A percentile compares a stretch with the other conserved stretches of the same genome.
Evolutionary conservation across 129 eudicot genomes (phyloP).

Genomic region (Arctium minus): DNA sequence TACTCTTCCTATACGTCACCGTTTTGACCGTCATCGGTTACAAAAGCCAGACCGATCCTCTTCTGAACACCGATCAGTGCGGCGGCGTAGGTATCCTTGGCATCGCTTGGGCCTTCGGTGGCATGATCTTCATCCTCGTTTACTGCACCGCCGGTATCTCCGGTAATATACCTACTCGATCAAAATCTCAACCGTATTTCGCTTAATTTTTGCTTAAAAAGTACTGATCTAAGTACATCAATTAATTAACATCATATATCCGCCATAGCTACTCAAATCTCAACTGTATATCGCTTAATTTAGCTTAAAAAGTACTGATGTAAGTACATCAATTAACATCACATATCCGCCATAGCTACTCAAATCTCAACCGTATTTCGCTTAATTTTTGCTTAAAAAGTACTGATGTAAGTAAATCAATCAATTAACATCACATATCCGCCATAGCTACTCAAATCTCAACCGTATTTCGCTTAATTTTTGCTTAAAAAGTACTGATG

Average conservation of each 20-base stretch:
- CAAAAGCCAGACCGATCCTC: conserved; percentile 47
- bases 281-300: not conserved
- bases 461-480: not conserved
- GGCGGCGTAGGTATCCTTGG: conserved; percentile 94
- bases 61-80: conserved; percentile 43
- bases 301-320: not conserved
- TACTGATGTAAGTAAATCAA: too few relatives aligned
- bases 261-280: not conserved
- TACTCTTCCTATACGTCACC: conserved; percentile 73
- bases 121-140: conserved; percentile 94
- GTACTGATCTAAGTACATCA: too few relatives aligned
- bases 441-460: not conserved
- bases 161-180: conserved; percentile 26
- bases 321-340: not conserved
- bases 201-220: too few relatives aligned
- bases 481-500: not conserved
- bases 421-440: not conserved
- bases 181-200: too few relatives aligned
- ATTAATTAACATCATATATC: not conserved
- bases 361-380: too few relatives aligned
- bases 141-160: conserved; percentile 99
- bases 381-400: too few relatives aligned
- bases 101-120: conserved; percentile 98
- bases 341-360: too few relatives aligned
- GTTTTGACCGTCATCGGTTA: conserved; percentile 82